Evolutionary conservation across 495 filamentous ascomycete species (phyloP), one percentile per base, ranked within the genome.

Genomic region (Hypoxylon trugodes): DNA sequence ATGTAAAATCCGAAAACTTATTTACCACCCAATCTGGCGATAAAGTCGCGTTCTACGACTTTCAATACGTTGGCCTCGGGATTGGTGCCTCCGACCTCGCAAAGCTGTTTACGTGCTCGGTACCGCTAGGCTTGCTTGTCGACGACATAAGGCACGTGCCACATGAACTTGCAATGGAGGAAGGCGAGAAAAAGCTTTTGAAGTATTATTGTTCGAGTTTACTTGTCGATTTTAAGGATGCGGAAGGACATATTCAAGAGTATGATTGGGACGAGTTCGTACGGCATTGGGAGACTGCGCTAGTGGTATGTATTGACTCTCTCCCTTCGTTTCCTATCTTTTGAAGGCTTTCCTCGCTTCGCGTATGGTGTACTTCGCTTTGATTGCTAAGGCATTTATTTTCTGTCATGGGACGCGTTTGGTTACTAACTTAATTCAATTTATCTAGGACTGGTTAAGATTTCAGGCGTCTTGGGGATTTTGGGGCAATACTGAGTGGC

Each of bases 401-500:
- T n/a, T n/a, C n/a, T n/a, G n/a, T n/a, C n/a, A n/a, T n/a, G n/a
- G n/a, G n/a, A n/a, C n/a, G n/a, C n/a, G n/a, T n/a, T n/a, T n/a
- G n/a, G n/a, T n/a, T n/a, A n/a, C n/a, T n/a, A n/a, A n/a, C n/a
- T n/a, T n/a, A n/a, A n/a, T n/a, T n/a, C n/a, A n/a, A n/a, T n/a
- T n/a, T n/a, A n/a, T n/a, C n/a, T n/a, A n/a, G n/a, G 78, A 81
- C 53, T 81, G 79, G 80, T 59, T 78, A 35, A 46, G 79, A 33
- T 82, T 81, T 41, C 73, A 81, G 55, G 76, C 76, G 0, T 79
- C 77, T 1, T 81, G 78, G 80, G 78, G 80, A 1, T 75, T 74
- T 54, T 81, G 79, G 79, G 79, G 79, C 3, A 79, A 79, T 45
- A 74, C 73, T 1, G 64, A 70, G 22, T 81, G 77, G 78, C 72